Evolutionary conservation across 1,139 yeast genomes (phyloP).

Genomic region (Nakaseomyces bracarensis): DNA sequence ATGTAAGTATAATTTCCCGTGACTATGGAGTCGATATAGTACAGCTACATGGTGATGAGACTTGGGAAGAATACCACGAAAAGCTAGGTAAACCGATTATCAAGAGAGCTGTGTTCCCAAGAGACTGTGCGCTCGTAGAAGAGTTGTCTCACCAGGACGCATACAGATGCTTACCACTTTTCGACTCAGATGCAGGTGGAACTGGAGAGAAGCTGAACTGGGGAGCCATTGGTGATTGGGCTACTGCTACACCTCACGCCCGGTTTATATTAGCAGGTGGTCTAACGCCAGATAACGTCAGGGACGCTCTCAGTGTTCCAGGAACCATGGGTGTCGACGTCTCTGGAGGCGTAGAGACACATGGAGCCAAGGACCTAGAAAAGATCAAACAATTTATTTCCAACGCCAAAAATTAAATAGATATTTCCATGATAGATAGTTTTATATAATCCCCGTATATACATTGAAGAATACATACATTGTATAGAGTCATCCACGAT

Average conservation of each 20-base stretch:
- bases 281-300: conserved; percentile 63
- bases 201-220: conserved; percentile 77
- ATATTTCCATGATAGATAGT: too few relatives aligned
- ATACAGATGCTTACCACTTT: conserved; percentile 47
- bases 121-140: conserved; percentile 35
- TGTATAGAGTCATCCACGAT: too few relatives aligned
- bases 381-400: conserved; percentile 54
- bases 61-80: conserved; percentile 41
- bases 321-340: conserved; percentile 87
- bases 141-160: conserved; percentile 13
- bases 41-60: conserved; percentile 85
- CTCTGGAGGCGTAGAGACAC: conserved; percentile 86
- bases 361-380: conserved; percentile 57
- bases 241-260: conserved; percentile 21
- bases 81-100: conserved; percentile 53
- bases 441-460: too few relatives aligned
- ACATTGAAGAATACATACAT: too few relatives aligned
- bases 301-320: conserved; percentile 38
- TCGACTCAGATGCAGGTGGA: conserved; percentile 90
- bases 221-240: conserved; percentile 41
- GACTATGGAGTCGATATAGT: conserved; percentile 60
- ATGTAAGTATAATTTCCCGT: conserved; percentile 43
- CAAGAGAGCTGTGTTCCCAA: conserved; percentile 61
- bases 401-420: conserved; percentile 35
- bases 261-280: conserved; percentile 81